Evolutionary conservation across 805 yeast genomes (phyloP), one percentile per base, ranked within the genome.

Genomic region (Teunomyces pallodes): DNA sequence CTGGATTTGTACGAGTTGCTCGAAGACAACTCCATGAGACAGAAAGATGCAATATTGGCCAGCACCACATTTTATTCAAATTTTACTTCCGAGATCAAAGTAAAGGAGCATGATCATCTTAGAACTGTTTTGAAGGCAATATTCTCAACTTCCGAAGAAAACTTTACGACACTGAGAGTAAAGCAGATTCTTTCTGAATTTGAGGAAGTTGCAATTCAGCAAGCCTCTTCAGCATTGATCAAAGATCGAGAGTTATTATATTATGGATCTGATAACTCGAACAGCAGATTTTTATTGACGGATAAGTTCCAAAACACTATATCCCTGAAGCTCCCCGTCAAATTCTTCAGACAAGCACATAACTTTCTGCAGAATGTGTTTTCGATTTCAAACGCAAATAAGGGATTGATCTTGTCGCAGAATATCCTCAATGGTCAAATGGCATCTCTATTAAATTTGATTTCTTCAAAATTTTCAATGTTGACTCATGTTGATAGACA

Each of bases 1-100:
- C 52, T 24, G 27, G 52, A 58, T 13, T 54, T 64, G 27, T 67
- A 59, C 29, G 82, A 80, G 20, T 72, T 79, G 26, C 69, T 74
- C 44, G 82, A 76, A 38, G 79, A 76, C 44, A 74, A 79, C 27
- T 84, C 96, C 1, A 82, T 87, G 85, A 69, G 85, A 46, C 90
- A 85, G 56, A 79, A 86, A 46, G 91, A 87, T 55, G 77, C 77
- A 9, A 66, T 74, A 26, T 64, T 84, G 43, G 64, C 80, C 0
- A 70, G 69, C 32, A 65, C 70, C 1, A 65, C 77, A 0, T 85
- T 80, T 58, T 66, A 75, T 24, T 67, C 60, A 42, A 60, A 72
- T 7, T 54, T 57, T 10, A 52, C 49, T 3, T 20, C 20, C n/a
- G 51, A 53, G 16, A 41, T 46, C 9, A 14, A 28, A 3, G n/a